phyloP scores from a whole-genome alignment of 208 protist species.

The Crithidia acanthocephali region DNA sequence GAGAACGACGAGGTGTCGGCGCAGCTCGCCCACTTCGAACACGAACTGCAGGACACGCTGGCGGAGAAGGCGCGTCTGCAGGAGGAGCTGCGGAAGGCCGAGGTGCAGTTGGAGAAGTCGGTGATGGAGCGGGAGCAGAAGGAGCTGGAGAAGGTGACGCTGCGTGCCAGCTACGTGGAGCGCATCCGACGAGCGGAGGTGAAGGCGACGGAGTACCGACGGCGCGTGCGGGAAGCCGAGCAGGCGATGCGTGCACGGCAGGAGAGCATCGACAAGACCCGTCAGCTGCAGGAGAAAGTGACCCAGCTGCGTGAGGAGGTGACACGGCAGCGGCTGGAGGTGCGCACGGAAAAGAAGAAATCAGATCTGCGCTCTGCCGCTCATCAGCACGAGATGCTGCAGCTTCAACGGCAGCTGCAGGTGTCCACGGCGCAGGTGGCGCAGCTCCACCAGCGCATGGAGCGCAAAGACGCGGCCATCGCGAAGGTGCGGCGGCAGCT shows the following conservation, averaged over 20 bases:
- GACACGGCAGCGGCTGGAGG: constrained; percentile 40
- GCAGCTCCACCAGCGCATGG: constrained; percentile 23
- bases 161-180: constrained; percentile 44
- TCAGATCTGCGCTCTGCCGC: constrained; percentile 35
- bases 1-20: constrained; percentile 48
- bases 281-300: constrained; percentile 47
- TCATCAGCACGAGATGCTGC: constrained; percentile 55
- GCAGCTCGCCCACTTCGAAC: constrained; percentile 42
- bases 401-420: constrained; percentile 58
- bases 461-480: constrained; percentile 18
- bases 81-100: constrained; percentile 49
- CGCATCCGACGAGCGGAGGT: constrained; percentile 52
- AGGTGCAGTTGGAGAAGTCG: constrained; percentile 48
- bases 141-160: constrained; percentile 40
- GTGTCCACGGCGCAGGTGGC: constrained; percentile 34
- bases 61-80: constrained; percentile 38
- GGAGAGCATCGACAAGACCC: constrained; percentile 35
- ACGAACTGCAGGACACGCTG: constrained; percentile 28
- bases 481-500: constrained; percentile 32
- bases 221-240: constrained; percentile 49
- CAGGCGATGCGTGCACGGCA: constrained; percentile 29
- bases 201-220: constrained; percentile 42
- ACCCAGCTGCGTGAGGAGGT: constrained; percentile 53
- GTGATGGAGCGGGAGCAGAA: constrained; percentile 45
- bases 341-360: constrained; percentile 44